phyloP scores from a whole-genome alignment of 2,329 filamentous ascomycete genomes.

The Neopestalotiopsis sp. region DNA sequence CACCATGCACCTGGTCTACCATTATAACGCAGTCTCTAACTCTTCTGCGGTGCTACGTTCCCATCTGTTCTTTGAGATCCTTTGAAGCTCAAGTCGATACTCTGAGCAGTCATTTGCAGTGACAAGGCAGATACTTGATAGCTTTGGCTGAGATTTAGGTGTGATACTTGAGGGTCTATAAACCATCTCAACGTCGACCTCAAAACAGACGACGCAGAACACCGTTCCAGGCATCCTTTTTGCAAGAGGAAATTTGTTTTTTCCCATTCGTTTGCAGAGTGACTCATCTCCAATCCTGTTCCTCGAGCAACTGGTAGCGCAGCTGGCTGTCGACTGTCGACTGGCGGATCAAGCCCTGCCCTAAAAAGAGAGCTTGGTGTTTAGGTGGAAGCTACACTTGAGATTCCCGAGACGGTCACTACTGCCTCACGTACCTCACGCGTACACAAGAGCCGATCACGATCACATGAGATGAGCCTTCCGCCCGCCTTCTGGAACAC shows the following conservation, averaged over 20 bases:
- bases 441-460: not conserved
- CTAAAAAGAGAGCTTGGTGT: not conserved
- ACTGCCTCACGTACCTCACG: not conserved
- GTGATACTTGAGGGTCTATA: not conserved
- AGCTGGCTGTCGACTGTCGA: not conserved
- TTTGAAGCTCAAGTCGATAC: not conserved
- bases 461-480: slow-evolving; percentile 5
- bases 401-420: slow-evolving; percentile 6
- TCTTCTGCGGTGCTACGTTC: not conserved
- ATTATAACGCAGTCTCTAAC: not conserved
- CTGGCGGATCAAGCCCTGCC: not conserved
- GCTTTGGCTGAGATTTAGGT: not conserved
- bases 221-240: not conserved
- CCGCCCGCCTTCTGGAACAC: slow-evolving; percentile 2
- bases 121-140: not conserved
- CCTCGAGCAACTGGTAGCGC: not conserved
- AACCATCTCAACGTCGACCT: not conserved
- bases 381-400: not conserved
- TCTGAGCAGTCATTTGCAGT: not conserved
- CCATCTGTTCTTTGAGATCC: not conserved
- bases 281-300: not conserved
- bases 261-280: not conserved
- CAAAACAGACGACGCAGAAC: not conserved
- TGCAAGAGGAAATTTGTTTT: not conserved
- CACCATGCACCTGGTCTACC: not conserved